phyloP scores from a whole-genome alignment of 257 asterid species.

The Cynanchum wilfordii region DNA sequence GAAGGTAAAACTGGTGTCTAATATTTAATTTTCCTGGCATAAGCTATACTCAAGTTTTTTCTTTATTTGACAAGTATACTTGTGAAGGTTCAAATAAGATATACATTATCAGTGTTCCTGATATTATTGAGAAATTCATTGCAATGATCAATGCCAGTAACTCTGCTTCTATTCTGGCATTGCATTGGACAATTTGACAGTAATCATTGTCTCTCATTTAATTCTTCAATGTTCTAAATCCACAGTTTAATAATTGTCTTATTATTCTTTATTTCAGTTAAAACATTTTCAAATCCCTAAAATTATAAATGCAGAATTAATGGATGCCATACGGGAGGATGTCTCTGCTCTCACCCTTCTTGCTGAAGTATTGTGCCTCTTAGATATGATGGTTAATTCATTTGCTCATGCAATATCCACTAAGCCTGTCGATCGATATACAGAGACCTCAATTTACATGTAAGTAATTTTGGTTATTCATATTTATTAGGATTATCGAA shows the following conservation, averaged over 20 bases:
- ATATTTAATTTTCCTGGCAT: slow-evolving; percentile 5
- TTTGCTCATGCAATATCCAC: slow-evolving; percentile 91
- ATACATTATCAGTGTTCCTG: not conserved
- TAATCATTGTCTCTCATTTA: not conserved
- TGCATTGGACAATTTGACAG: not conserved
- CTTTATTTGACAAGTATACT: not conserved
- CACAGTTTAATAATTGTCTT: not conserved
- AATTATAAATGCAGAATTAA: slow-evolving; percentile 56
- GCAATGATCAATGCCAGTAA: not conserved
- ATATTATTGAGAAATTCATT: not conserved
- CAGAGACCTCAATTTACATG: slow-evolving; percentile 85
- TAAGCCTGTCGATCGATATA: slow-evolving; percentile 86
- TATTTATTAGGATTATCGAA: slow-evolving; percentile 15
- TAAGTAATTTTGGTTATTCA: slow-evolving; percentile 29
- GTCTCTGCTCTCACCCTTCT: slow-evolving; percentile 80
- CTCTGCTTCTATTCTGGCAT: slow-evolving; percentile 2
- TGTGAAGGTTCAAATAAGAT: not conserved
- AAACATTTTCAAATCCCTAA: slow-evolving; percentile 13
- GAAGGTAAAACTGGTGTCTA: slow-evolving; percentile 53
- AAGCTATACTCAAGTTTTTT: not conserved
- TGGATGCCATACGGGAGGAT: slow-evolving; percentile 76
- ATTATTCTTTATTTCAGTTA: not conserved
- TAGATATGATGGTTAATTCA: slow-evolving; percentile 94
- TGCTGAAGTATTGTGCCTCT: slow-evolving; percentile 91
- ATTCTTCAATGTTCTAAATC: not conserved